A percentile compares a stretch with the other conserved stretches of the same genome.
Evolutionary conservation across 306 rosid genomes (phyloP).

Genomic region (Hippophae gyantsensis): DNA sequence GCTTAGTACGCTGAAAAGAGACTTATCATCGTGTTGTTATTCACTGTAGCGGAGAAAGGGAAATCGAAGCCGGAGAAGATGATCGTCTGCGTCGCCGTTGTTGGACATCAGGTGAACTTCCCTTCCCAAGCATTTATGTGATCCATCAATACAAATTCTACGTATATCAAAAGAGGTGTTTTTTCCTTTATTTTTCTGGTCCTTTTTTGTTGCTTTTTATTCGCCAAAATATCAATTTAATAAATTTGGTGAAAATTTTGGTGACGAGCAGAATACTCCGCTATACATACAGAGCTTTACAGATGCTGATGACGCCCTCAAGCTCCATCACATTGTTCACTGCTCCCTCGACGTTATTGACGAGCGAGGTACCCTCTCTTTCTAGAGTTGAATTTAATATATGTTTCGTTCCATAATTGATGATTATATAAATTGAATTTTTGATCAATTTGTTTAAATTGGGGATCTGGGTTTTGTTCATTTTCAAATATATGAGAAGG

Average conservation of each 20-base stretch:
- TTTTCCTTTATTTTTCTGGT: background rate
- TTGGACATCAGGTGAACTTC: constrained; percentile 72
- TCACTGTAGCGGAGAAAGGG: background rate
- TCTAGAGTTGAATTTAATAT: background rate
- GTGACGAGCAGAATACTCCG: constrained; percentile 63
- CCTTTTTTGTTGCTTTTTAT: constrained; percentile 1
- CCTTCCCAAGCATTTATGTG: background rate
- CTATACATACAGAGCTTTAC: constrained; percentile 94
- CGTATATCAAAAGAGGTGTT: background rate
- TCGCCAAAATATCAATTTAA: background rate
- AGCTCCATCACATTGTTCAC: constrained; percentile 94
- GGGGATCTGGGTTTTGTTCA: constrained; percentile 6
- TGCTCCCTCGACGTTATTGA: constrained; percentile 94
- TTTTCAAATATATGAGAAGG: background rate
- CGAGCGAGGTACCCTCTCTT: constrained; percentile 58
- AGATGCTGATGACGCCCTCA: constrained; percentile 94
- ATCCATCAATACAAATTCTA: background rate
- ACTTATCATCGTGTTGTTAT: no score
- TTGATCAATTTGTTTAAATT: background rate
- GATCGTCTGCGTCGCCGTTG: constrained; percentile 98
- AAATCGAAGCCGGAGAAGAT: constrained; percentile 31
- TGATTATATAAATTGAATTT: background rate
- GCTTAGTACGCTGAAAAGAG: no score
- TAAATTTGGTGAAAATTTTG: constrained; percentile 1
- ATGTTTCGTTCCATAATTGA: background rate